Evolutionary conservation across 2,329 filamentous ascomycete genomes (phyloP).

Genomic region (Alternaria brassicae): DNA sequence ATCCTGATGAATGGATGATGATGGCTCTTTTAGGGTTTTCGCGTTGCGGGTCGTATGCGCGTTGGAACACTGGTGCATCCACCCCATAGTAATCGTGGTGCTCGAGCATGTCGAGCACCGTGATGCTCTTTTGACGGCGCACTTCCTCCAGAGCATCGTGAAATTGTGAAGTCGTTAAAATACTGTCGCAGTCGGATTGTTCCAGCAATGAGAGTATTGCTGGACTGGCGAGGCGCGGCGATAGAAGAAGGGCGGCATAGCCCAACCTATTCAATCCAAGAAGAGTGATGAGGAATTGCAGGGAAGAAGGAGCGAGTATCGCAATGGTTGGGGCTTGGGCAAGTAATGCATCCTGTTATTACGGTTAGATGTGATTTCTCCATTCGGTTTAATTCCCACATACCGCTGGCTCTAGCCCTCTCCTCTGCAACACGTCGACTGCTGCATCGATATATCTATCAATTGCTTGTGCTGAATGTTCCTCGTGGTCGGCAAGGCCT

Average conservation of each 20-base stretch:
- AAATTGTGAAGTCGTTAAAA: constrained; percentile 31
- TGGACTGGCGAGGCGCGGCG: constrained; percentile 60
- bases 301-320: constrained; percentile 61
- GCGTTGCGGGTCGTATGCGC: constrained; percentile 28
- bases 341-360: constrained; percentile 20
- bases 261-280: constrained; percentile 64
- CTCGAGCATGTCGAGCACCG: constrained; percentile 32
- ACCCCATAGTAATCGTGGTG: constrained; percentile 30
- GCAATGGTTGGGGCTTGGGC: constrained; percentile 50
- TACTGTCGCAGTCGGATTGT: constrained; percentile 28
- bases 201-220: constrained; percentile 57
- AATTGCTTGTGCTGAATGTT: constrained; percentile 34
- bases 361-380: background rate
- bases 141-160: constrained; percentile 36
- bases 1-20: constrained; percentile 61
- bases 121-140: constrained; percentile 33
- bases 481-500: constrained; percentile 33
- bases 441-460: constrained; percentile 23
- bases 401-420: constrained; percentile 32
- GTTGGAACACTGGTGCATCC: constrained; percentile 22
- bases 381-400: background rate
- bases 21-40: constrained; percentile 49
- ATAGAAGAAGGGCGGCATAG: constrained; percentile 62
- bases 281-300: constrained; percentile 63
- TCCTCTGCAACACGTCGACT: constrained; percentile 25